phyloP scores from a whole-genome alignment of 2,329 filamentous ascomycete genomes.

The Zopfia rhizophila region DNA sequence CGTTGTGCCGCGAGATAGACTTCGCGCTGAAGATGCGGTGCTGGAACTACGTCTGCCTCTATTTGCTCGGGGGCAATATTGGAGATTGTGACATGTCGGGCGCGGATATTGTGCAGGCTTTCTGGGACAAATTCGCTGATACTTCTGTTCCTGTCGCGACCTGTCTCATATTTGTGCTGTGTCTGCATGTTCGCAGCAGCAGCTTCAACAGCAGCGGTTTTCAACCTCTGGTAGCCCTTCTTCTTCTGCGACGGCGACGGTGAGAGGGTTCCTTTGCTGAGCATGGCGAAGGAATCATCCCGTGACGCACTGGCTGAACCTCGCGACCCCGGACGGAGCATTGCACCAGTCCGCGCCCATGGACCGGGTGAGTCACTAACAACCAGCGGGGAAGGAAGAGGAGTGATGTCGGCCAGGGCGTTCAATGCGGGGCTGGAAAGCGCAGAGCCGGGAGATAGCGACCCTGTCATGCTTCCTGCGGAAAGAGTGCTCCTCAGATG shows the following conservation, averaged over 20 bases:
- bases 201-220: constrained; percentile 54
- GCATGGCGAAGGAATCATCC: constrained; percentile 44
- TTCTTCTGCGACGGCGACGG: constrained; percentile 55
- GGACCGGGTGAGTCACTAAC: constrained; percentile 54
- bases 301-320: constrained; percentile 40
- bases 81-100: constrained; percentile 76
- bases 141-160: constrained; percentile 79
- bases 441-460: constrained; percentile 57
- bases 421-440: constrained; percentile 60
- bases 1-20: constrained; percentile 81
- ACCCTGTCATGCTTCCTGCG: constrained; percentile 55
- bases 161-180: constrained; percentile 43
- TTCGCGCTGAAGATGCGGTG: constrained; percentile 75
- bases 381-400: constrained; percentile 61
- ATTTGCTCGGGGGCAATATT: constrained; percentile 46
- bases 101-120: constrained; percentile 71
- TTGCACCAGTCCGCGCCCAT: constrained; percentile 51
- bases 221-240: constrained; percentile 59
- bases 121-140: constrained; percentile 89
- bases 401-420: constrained; percentile 62
- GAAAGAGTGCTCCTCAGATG: constrained; percentile 54
- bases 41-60: constrained; percentile 62
- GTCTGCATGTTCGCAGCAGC: constrained; percentile 42
- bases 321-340: constrained; percentile 46
- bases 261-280: constrained; percentile 45